Evolutionary conservation across 208 protist genomes (phyloP), one percentile per base, ranked within the genome.

Genomic region (Leishmania tropica): DNA sequence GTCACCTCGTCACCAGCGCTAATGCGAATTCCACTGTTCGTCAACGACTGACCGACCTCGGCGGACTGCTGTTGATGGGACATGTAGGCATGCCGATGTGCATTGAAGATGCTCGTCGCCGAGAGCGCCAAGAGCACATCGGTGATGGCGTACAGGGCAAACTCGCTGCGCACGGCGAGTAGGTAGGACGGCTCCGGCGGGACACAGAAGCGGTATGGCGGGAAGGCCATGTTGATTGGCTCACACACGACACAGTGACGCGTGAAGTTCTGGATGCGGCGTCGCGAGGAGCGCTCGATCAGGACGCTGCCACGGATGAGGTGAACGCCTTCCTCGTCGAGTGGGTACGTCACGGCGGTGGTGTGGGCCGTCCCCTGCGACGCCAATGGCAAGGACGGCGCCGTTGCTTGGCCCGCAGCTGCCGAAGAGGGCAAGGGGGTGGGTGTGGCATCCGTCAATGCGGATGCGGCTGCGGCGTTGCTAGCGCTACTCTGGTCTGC

Each of bases 151-250:
- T 91, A 87, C 80, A 96, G 90, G 2, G 76, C 86, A 24, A 90
- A 89, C 65, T 89, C 88, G 70, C 81, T 76, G n/a, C 89, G 87
- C 64, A 90, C 87, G 53, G 88, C 90, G 1, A 81, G 77, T n/a
- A 90, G 67, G 79, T 97, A 95, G 37, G 95, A 60, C 42, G 94
- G 94, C 86, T 97, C 94, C 0, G 94, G 94, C 2, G 94, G 94
- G 0, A 97, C 79, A 58, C 94, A 89, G 75, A 91, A 94, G 31
- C 84, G 85, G 78, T 97, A 97, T 0, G 91, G 88, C 10, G 92
- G 92, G 54, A 96, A 88, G 6, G 73, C 42, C 83, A 86, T 86
- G 75, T 62, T 86, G 56, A 77, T 85, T 10, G 37, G 83, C 76
- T 75, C 81, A 40, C 68, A 90, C 75, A 85, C 87, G 81, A 76